Evolutionary conservation across 345 rosid genomes (phyloP).

Genomic region (Salix purpurea): DNA sequence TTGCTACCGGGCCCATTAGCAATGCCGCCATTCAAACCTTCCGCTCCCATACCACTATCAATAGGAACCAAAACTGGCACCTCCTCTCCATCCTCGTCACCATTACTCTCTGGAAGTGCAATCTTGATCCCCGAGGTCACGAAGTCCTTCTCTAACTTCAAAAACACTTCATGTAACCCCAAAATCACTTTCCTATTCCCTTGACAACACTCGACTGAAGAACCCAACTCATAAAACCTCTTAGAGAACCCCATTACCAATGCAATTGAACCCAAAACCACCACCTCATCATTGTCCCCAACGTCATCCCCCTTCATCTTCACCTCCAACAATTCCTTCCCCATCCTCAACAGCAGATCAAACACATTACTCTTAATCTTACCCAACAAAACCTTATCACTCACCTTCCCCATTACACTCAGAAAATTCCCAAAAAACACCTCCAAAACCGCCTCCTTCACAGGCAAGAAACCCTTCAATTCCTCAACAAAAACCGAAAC

Average conservation of each 20-base stretch:
- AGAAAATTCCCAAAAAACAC: constrained; percentile 47
- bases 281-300: constrained; percentile 43
- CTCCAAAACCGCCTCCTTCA: constrained; percentile 45
- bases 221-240: constrained; percentile 73
- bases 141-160: constrained; percentile 69
- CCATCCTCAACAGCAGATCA: constrained; percentile 52
- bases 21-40: constrained; percentile 22
- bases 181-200: constrained; percentile 80
- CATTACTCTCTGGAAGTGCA: constrained; percentile 32
- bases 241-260: constrained; percentile 51
- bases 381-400: constrained; percentile 59
- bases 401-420: constrained; percentile 44
- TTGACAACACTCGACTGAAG: constrained; percentile 62
- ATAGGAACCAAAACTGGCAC: constrained; percentile 60
- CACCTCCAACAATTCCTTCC: constrained; percentile 47
- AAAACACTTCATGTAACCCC: constrained; percentile 57
- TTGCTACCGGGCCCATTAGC: constrained; percentile 28
- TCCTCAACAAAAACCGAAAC: constrained; percentile 74
- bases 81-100: constrained; percentile 31
- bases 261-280: constrained; percentile 53
- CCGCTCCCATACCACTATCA: constrained; percentile 23
- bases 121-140: constrained; percentile 39
- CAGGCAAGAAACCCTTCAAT: constrained; percentile 59
- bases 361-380: constrained; percentile 77
- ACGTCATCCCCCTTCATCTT: constrained; percentile 39